These are phyloP conservation scores for Nitzschia palea DNA, from an alignment of 108 stramenopile species.

Conservation along the genomic window DNA sequence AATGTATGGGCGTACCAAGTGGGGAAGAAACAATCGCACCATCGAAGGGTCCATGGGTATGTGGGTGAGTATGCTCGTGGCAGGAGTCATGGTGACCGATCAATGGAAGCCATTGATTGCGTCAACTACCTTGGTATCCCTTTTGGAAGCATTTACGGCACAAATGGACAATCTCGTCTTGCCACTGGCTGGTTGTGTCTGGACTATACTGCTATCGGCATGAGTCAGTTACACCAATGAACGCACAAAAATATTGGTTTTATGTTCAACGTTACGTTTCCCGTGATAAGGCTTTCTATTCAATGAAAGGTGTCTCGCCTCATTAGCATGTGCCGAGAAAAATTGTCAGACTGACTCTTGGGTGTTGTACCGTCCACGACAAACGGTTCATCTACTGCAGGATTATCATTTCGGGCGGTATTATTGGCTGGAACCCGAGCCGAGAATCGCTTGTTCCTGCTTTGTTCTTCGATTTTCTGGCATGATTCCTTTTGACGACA, in stretches of 20 bases:
- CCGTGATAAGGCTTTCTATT: no score
- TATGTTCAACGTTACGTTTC: no score
- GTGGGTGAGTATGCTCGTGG: slow-evolving; percentile 60
- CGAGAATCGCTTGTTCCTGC: background rate
- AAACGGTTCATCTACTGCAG: background rate
- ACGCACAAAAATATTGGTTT: no score
- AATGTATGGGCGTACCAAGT: slow-evolving; percentile 30
- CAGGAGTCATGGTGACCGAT: background rate
- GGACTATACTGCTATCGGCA: no score
- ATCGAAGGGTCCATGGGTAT: slow-evolving; percentile 77
- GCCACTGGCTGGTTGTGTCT: slow-evolving; percentile 53
- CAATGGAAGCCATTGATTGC: slow-evolving; percentile 15
- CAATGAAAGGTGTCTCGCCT: no score
- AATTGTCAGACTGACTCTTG: no score
- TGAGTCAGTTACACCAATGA: no score
- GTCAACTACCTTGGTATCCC: slow-evolving; percentile 43
- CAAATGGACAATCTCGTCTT: slow-evolving; percentile 87
- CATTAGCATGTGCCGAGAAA: no score
- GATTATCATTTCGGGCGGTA: background rate
- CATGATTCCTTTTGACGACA: background rate
- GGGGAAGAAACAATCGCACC: slow-evolving; percentile 61
- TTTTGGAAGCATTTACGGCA: slow-evolving; percentile 74
- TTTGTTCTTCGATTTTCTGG: background rate
- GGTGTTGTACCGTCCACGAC: no score
- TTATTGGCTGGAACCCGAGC: background rate